phyloP scores from a whole-genome alignment of 306 rosid genomes.

The Cucurbita ficifolia region DNA sequence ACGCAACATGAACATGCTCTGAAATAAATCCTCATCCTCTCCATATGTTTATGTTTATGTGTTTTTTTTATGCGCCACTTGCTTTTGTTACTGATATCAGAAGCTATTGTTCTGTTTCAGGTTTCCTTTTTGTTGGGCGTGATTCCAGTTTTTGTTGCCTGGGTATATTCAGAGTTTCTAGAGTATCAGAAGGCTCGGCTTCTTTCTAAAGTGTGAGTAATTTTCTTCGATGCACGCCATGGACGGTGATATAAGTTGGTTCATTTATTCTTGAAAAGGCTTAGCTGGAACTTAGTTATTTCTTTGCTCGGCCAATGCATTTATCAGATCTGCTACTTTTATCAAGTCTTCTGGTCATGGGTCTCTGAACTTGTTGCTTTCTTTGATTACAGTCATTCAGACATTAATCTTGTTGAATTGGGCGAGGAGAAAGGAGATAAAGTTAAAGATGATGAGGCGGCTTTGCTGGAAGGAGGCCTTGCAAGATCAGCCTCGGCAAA shows the following conservation, averaged over 20 bases:
- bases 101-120: conserved; percentile 24
- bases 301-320: background rate
- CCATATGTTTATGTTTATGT: background rate
- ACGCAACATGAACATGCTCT: background rate
- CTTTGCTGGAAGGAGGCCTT: conserved; percentile 84
- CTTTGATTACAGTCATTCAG: conserved; percentile 65
- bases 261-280: background rate
- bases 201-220: conserved; percentile 73
- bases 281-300: background rate
- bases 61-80: background rate
- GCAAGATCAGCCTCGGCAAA: conserved; percentile 67
- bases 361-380: conserved; percentile 11
- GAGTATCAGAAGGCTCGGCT: conserved; percentile 56
- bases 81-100: background rate
- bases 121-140: conserved; percentile 80
- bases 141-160: conserved; percentile 73
- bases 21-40: background rate
- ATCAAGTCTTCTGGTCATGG: background rate
- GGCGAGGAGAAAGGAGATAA: conserved; percentile 44
- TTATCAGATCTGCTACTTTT: background rate
- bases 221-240: background rate
- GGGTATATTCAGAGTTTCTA: conserved; percentile 90
- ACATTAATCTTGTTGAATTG: conserved; percentile 65
- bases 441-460: conserved; percentile 76
- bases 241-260: background rate